Percentiles rank a stretch among this genome's conserved stretches.
Evolutionary conservation across 2,329 filamentous ascomycete species (phyloP).

Genomic region (Fusarium miscanthi): DNA sequence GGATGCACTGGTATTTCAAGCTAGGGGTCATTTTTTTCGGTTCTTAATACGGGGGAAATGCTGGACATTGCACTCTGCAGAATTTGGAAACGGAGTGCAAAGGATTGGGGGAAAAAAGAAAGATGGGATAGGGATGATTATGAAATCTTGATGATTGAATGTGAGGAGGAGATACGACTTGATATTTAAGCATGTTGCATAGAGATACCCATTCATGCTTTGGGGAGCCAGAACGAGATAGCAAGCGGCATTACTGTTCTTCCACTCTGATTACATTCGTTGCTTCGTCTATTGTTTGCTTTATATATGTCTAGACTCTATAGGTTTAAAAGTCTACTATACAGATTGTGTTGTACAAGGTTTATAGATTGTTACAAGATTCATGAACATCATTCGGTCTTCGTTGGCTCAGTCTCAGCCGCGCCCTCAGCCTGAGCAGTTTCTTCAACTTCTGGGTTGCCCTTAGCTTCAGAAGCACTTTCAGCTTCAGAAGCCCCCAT

Average conservation of each 20-base stretch:
- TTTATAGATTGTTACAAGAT: neutral
- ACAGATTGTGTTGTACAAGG: constrained; percentile 1
- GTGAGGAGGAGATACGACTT: constrained; percentile 40
- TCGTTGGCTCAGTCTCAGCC: neutral
- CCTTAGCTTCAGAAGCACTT: neutral
- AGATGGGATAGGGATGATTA: constrained; percentile 23
- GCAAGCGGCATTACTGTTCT: constrained; percentile 46
- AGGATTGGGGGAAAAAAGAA: constrained; percentile 1
- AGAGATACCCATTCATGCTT: constrained; percentile 49
- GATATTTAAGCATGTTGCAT: constrained; percentile 46
- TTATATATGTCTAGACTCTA: neutral
- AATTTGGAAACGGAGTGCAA: constrained; percentile 33
- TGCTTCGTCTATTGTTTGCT: neutral
- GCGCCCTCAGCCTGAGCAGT: neutral
- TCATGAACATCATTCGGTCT: neutral
- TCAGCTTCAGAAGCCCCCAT: neutral
- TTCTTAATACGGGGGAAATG: constrained; percentile 39
- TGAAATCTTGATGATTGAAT: constrained; percentile 44
- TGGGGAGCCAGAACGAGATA: constrained; percentile 45
- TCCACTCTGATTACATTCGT: neutral
- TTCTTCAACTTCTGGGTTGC: neutral
- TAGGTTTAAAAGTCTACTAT: neutral
- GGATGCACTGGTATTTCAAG: constrained; percentile 45
- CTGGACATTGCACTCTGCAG: constrained; percentile 42
- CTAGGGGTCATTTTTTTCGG: constrained; percentile 13